phyloP scores from a whole-genome alignment of 352 stramenopile genomes.

The Pythium brassicae region DNA sequence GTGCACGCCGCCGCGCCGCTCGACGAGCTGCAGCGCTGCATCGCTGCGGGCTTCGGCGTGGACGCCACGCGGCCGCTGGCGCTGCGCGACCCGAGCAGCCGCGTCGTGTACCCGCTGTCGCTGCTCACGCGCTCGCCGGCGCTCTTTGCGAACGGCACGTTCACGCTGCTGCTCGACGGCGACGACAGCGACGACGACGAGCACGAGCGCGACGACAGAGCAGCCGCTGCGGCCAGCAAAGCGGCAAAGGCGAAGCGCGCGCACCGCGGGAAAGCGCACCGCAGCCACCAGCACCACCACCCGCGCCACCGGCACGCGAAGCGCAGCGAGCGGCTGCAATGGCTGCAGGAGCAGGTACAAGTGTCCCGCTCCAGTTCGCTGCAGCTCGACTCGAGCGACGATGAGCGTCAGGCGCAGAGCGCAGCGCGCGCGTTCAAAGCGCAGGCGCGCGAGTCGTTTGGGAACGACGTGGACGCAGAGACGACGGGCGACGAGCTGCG shows the following conservation, averaged over 20 bases:
- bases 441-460: conserved; percentile 18
- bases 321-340: conserved; percentile 15
- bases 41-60: conserved; percentile 39
- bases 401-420: no score
- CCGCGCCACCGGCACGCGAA: conserved; percentile 5
- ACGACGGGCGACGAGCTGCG: conserved; percentile 16
- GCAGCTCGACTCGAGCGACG: conserved; percentile 11
- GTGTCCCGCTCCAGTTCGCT: conserved; percentile 3
- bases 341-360: conserved; percentile 9
- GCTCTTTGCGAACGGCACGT: conserved; percentile 44
- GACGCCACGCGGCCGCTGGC: conserved; percentile 13
- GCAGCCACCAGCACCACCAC: conserved; percentile 1
- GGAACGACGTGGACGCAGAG: conserved; percentile 15
- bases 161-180: conserved; percentile 34
- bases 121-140: conserved; percentile 47
- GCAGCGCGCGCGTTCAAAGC: no score
- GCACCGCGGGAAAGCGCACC: not conserved
- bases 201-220: not conserved
- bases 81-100: conserved; percentile 16
- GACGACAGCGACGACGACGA: conserved; percentile 1
- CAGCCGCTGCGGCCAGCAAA: not conserved
- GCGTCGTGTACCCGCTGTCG: conserved; percentile 68
- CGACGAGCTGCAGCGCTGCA: conserved; percentile 46
- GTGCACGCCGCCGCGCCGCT: conserved; percentile 31
- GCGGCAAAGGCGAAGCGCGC: conserved; percentile 1